These are phyloP conservation scores for Xerocomus brunneocitrinus DNA, from an alignment of 768 basidiomycete genomes.

Conservation along the genomic window DNA sequence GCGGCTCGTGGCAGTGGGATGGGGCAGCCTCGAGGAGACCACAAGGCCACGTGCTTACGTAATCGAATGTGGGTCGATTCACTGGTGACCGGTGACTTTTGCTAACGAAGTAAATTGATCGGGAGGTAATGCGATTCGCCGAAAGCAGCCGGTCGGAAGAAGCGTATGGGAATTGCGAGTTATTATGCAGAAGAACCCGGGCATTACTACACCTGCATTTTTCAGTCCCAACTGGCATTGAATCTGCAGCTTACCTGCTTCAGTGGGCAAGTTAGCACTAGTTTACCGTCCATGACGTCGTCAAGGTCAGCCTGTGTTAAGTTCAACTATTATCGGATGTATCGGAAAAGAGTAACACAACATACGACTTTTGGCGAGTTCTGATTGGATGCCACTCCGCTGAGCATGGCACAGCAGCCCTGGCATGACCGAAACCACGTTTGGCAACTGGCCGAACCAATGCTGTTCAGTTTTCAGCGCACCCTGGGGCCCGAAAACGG, in stretches of 20 bases:
- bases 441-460: neutral
- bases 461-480: neutral
- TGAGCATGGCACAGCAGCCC: neutral
- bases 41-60: conserved; percentile 11
- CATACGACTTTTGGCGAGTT: neutral
- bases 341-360: neutral
- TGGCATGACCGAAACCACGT: neutral
- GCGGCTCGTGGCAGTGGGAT: conserved; percentile 18
- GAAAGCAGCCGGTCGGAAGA: neutral
- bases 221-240: neutral
- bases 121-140: neutral
- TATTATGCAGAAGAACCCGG: neutral
- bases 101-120: neutral
- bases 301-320: neutral
- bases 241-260: no score
- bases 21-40: conserved; percentile 17
- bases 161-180: neutral
- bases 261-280: neutral
- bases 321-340: neutral
- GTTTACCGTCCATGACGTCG: neutral
- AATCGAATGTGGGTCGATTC: neutral
- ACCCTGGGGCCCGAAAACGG: neutral
- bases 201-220: neutral
- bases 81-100: neutral
- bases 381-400: conserved; percentile 13